Evolutionary conservation across 2,329 filamentous ascomycete genomes (phyloP).

Genomic region (Pseudogymnoascus sp.): DNA sequence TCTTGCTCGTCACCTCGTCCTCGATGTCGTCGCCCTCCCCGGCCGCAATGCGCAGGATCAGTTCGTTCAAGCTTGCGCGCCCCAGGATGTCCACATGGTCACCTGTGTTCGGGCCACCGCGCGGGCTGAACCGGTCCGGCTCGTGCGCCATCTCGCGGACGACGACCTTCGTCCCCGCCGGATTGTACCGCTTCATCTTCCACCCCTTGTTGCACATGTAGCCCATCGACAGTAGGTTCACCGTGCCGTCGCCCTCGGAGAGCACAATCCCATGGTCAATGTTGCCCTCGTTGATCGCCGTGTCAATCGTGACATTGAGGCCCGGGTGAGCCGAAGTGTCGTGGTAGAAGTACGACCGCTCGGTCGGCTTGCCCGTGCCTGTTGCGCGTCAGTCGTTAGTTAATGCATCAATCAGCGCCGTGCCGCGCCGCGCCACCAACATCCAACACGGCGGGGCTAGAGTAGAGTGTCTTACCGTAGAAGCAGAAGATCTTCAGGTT

Average conservation of each 20-base stretch:
- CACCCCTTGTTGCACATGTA: constrained; percentile 98
- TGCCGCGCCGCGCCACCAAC: constrained; percentile 3
- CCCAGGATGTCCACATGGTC: constrained; percentile 97
- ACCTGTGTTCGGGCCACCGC: constrained; percentile 62
- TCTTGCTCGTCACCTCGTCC: constrained; percentile 72
- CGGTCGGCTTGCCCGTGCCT: constrained; percentile 81
- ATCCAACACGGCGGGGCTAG: background rate
- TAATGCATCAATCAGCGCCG: background rate
- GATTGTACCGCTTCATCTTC: constrained; percentile 90
- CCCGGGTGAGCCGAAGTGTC: constrained; percentile 56
- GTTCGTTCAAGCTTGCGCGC: constrained; percentile 78
- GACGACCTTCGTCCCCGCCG: constrained; percentile 69
- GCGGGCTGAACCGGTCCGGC: constrained; percentile 81
- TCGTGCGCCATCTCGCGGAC: constrained; percentile 96
- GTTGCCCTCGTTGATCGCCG: constrained; percentile 48
- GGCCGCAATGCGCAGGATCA: constrained; percentile 78
- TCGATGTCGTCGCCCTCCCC: constrained; percentile 74
- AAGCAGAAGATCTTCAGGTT: constrained; percentile 95
- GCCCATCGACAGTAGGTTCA: constrained; percentile 81
- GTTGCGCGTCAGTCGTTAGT: constrained; percentile 2
- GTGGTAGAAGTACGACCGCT: constrained; percentile 87
- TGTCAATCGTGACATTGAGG: constrained; percentile 69
- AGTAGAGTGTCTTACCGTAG: constrained; percentile 49
- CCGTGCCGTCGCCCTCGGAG: constrained; percentile 93
- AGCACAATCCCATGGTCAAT: constrained; percentile 87